Conservation (phyloP, 2,329 filamentous ascomycete species). For the Fusarium veterinarium region DNA sequence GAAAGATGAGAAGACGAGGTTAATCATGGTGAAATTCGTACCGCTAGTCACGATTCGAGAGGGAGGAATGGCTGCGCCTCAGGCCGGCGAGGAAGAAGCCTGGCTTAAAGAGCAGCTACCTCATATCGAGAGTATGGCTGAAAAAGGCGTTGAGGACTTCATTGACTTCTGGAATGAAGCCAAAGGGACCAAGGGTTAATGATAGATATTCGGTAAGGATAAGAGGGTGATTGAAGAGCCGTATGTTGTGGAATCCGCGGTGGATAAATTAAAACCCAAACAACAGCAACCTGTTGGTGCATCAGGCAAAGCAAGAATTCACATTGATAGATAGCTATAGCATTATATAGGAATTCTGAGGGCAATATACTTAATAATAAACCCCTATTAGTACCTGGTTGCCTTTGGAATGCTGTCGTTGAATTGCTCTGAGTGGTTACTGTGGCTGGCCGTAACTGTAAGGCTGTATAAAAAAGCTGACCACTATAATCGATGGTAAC, state of each 20-base stretch:
- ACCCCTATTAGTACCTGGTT: not conserved
- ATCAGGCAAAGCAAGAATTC: not conserved
- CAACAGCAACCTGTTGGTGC: not conserved
- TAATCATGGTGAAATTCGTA: conserved; percentile 28
- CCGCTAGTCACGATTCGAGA: conserved; percentile 35
- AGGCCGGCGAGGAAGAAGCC: conserved; percentile 27
- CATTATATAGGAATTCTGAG: not conserved
- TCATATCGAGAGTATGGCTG: conserved; percentile 23
- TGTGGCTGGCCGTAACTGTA: not conserved
- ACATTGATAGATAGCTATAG: not conserved
- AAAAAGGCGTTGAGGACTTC: conserved; percentile 21
- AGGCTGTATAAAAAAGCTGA: not conserved
- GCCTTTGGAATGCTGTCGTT: not conserved
- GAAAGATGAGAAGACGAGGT: conserved; percentile 6
- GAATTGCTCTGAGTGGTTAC: not conserved
- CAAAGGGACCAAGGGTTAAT: not conserved
- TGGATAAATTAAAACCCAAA: not conserved
- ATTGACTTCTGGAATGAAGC: conserved; percentile 1
- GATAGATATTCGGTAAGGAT: not conserved
- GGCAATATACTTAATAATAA: accelerated
- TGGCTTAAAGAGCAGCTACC: conserved; percentile 31
- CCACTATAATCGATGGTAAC: no score
- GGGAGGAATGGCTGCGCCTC: conserved; percentile 32
- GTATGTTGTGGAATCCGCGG: not conserved
- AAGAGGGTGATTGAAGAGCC: no score